Percentiles rank a stretch among this genome's conserved stretches.
These are phyloP conservation scores for Aspergillus sp. DNA, from an alignment of 2,329 filamentous ascomycete genomes.

Conservation along the genomic window DNA sequence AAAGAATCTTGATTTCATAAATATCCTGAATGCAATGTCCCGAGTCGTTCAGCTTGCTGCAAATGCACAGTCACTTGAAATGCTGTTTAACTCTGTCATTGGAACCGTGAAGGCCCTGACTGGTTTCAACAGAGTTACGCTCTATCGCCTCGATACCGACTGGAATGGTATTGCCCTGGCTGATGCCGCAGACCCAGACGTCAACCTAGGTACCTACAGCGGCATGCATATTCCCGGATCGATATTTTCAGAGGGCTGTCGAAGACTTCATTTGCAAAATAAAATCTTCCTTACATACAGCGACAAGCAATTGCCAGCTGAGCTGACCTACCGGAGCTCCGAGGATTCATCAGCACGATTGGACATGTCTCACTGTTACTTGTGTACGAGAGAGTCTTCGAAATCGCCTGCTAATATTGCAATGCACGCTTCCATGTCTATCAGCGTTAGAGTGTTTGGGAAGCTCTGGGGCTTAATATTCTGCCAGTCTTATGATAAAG, in stretches of 20 bases:
- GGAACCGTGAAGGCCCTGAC: conserved; percentile 80
- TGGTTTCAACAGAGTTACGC: conserved; percentile 82
- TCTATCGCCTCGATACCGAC: conserved; percentile 77
- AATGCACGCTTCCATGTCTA: conserved; percentile 82
- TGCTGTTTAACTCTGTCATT: conserved; percentile 72
- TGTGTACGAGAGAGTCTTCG: conserved; percentile 67
- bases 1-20: conserved; percentile 34
- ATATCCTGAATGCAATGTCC: conserved; percentile 84
- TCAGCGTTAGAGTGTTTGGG: conserved; percentile 79
- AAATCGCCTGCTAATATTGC: conserved; percentile 80
- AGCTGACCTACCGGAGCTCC: conserved; percentile 69
- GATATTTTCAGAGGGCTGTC: conserved; percentile 78
- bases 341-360: conserved; percentile 65
- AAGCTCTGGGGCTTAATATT: conserved; percentile 84
- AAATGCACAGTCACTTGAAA: conserved; percentile 63
- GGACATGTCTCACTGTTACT: conserved; percentile 76
- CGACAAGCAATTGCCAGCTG: conserved; percentile 66
- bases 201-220: conserved; percentile 74
- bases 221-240: conserved; percentile 80
- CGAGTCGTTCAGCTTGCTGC: conserved; percentile 81
- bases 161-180: conserved; percentile 86
- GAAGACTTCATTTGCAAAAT: conserved; percentile 79
- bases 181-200: conserved; percentile 71
- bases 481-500: conserved; percentile 74
- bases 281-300: conserved; percentile 82